Base-by-base conservation (phyloP, 2,329 filamentous ascomycete species). In the Lasiodiplodia hormozganensis region DNA sequence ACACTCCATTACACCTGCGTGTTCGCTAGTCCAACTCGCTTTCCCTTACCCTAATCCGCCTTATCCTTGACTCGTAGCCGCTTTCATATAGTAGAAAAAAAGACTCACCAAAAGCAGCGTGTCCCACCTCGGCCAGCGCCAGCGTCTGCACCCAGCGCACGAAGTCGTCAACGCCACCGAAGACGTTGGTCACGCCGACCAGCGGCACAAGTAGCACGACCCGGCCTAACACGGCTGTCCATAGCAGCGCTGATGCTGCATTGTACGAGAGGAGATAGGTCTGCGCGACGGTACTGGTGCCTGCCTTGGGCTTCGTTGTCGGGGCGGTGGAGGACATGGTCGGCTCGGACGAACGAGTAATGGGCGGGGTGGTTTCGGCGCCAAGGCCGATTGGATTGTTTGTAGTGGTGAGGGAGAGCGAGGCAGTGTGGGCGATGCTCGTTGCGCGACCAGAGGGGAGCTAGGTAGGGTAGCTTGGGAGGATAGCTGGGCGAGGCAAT, bases 181-280 rank as follows among this genome's bases (percentile, higher is more conserved):
- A 91, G 58, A 92, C 89, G 65, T 85, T 83, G 18, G 82, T 81
- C 25, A 71, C 73, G 0, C 71, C 73, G 18, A 76, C 40, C 1
- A 73, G 43, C 0, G 67, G 52, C 1, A 85, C 77, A 25, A 91
- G 85, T 67, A 89, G 80, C 31, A 89, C 74, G 2, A 92, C 90
- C 70, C 92, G 88, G 67, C 87, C 86, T 51, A 97, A 87, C 66
- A 97, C 89, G 21, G 88, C 87, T 51, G 87, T 82, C 96, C 96
- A 99, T 65, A 95, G 87, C 25, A 89, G 78, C 70, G 93, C 88
- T 65, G 90, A 96, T 72, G 90, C 76, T 74, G 89, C 85, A 82
- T 98, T 98, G 87, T 98, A 99, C 74, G 89, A 83, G 76, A 94
- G 86, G 66, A 98, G 88, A 83, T 97, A 97, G 18, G 40, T 67